These are phyloP conservation scores for Fagus crenata DNA, from an alignment of 306 rosid species.

Conservation along the genomic window DNA sequence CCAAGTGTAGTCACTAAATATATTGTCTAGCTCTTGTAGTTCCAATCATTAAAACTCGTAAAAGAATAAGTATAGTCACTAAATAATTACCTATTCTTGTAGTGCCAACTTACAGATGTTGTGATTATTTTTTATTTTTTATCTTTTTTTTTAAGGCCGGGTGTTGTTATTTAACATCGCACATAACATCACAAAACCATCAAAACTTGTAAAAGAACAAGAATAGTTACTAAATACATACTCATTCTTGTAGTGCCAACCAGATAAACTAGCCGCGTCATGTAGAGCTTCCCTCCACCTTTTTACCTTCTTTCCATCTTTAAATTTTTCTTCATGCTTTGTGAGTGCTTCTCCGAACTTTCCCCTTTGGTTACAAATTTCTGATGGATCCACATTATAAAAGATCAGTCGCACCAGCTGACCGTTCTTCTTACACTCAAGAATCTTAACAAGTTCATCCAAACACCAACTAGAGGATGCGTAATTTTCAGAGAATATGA, in stretches of 20 bases:
- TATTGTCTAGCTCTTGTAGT: too few relatives aligned
- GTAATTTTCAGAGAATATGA: background rate
- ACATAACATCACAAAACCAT: too few relatives aligned
- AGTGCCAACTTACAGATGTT: too few relatives aligned
- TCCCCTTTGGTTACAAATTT: background rate
- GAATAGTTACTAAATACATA: too few relatives aligned
- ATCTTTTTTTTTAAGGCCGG: too few relatives aligned
- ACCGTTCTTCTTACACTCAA: background rate
- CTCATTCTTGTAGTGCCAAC: background rate
- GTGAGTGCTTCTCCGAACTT: background rate
- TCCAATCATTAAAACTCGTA: too few relatives aligned
- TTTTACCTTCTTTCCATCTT: background rate
- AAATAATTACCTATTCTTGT: too few relatives aligned
- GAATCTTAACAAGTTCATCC: background rate
- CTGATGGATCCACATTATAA: slow-evolving; percentile 1
- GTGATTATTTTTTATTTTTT: too few relatives aligned
- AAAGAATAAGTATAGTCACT: too few relatives aligned
- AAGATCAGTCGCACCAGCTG: background rate
- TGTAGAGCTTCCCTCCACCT: background rate
- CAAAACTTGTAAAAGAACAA: too few relatives aligned
- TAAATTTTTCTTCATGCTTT: background rate
- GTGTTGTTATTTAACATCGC: too few relatives aligned
- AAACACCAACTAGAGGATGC: slow-evolving; percentile 1
- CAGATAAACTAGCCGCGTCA: background rate
- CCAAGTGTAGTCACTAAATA: too few relatives aligned